These are phyloP conservation scores for Dovyalis caffra DNA, from an alignment of 345 rosid genomes.

Conservation along the genomic window DNA sequence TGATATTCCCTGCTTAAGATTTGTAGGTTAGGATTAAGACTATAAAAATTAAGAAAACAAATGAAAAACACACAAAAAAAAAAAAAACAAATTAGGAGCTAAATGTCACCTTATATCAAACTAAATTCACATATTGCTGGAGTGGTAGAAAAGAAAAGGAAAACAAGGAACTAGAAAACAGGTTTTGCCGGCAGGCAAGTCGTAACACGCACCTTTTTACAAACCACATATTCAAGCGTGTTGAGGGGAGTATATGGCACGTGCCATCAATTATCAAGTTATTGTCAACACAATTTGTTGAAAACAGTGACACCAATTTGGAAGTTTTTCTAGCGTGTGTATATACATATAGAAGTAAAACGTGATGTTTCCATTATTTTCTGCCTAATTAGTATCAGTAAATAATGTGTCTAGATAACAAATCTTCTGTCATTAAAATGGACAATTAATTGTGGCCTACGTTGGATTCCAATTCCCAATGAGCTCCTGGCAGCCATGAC, in stretches of 20 bases:
- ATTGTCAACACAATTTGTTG: not conserved
- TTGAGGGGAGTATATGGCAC: not conserved
- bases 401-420: no score
- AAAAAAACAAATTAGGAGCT: not conserved
- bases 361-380: no score
- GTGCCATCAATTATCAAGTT: no score
- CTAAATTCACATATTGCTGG: no score
- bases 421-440: no score
- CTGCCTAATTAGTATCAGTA: no score
- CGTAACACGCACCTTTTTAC: no score
- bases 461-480: not conserved
- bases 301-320: not conserved
- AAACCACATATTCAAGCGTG: not conserved
- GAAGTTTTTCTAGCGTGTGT: not conserved
- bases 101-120: no score
- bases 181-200: no score
- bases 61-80: not conserved
- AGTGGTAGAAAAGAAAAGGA: not conserved
- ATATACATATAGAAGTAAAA: no score
- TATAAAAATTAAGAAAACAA: not conserved
- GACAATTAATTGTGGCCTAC: not conserved
- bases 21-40: not conserved
- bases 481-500: not conserved
- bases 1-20: slow-evolving; percentile 74
- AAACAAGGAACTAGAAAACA: no score